Evolutionary conservation across 495 filamentous ascomycete genomes (phyloP), one percentile per base, ranked within the genome.

Genomic region (Penicillium tannophilum): DNA sequence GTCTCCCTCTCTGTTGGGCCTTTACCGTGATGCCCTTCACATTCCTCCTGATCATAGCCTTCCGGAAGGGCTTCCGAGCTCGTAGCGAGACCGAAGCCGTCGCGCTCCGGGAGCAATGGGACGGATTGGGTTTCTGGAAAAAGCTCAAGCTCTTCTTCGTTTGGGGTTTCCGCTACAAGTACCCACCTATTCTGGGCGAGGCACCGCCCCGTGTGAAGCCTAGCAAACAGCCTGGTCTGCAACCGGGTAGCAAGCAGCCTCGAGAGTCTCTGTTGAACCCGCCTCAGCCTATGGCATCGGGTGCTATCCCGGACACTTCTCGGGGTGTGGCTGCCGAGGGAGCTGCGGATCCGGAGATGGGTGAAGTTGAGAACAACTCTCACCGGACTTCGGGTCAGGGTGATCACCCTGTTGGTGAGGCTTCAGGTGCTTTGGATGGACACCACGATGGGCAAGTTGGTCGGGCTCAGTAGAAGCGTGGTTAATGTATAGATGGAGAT

Each of bases 81-180:
- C 73, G 79, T 14, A 74, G 55, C n/a, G 36, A 48, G 2, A 68
- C 74, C 20, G 78, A 83, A 48, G 74, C 80, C 17, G 70, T 57
- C 23, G 61, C 70, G 4, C 63, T 84, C 23, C 52, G 66, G 46
- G 48, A 75, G 59, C 66, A 73, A 42, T 84, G 82, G 82, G 71
- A 74, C 2, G 66, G 63, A 1, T 73, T 79, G 60, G 39, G 65
- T 28, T 60, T 64, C 42, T 62, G 74, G 44, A 69, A 61, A 2
- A 74, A 75, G 52, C 66, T 81, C 20, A 65, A 66, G 51, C 65
- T 79, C n/a, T 84, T 77, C 72, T 73, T 78, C 52, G 66, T 74
- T 43, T 80, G 76, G 73, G 82, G 80, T 0, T 83, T 84, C 68
- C 63, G 76, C 3, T 78, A 72, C 59, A 63, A 70, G 36, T 84